Percentiles rank a stretch among this genome's conserved stretches.
phyloP scores from a whole-genome alignment of 2,329 filamentous ascomycete genomes.

The Aureobasidium sp. region DNA sequence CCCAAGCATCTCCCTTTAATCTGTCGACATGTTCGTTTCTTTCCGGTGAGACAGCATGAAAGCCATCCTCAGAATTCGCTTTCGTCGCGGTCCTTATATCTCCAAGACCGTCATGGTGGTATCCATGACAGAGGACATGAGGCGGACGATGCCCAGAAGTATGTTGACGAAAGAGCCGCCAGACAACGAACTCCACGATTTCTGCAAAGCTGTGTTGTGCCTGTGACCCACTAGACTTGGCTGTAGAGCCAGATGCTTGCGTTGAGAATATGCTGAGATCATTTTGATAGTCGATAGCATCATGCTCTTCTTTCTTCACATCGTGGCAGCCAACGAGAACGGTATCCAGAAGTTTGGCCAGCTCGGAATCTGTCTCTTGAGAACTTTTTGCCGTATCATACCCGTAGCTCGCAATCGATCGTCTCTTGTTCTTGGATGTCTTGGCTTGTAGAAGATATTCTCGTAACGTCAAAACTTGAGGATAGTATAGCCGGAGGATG shows the following conservation, averaged over 20 bases:
- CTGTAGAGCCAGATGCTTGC: conserved; percentile 31
- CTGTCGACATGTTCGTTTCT: conserved; percentile 63
- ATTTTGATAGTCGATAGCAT: conserved; percentile 24
- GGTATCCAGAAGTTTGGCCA: conserved; percentile 59
- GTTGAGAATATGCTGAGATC: conserved; percentile 42
- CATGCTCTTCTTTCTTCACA: conserved; percentile 35
- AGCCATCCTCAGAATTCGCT: conserved; percentile 46
- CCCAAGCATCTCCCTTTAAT: conserved; percentile 68
- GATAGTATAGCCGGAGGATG: conserved; percentile 58
- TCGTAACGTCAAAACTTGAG: conserved; percentile 58
- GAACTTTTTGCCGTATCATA: conserved; percentile 38
- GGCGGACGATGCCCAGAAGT: conserved; percentile 47
- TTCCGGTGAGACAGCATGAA: conserved; percentile 56
- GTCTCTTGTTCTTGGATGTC: conserved; percentile 52
- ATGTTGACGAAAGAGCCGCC: conserved; percentile 62
- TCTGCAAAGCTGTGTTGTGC: background rate
- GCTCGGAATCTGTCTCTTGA: conserved; percentile 21
- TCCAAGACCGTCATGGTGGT: conserved; percentile 44
- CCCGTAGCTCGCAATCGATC: conserved; percentile 44
- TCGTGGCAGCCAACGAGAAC: conserved; percentile 55
- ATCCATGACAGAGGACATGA: conserved; percentile 81
- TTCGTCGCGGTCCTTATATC: conserved; percentile 26
- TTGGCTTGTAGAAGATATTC: conserved; percentile 65
- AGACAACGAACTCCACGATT: conserved; percentile 53
- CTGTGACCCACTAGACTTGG: conserved; percentile 25